Evolutionary conservation across 108 stramenopile genomes (phyloP), one percentile per base, ranked within the genome.

Genomic region (Fistulifera solaris): DNA sequence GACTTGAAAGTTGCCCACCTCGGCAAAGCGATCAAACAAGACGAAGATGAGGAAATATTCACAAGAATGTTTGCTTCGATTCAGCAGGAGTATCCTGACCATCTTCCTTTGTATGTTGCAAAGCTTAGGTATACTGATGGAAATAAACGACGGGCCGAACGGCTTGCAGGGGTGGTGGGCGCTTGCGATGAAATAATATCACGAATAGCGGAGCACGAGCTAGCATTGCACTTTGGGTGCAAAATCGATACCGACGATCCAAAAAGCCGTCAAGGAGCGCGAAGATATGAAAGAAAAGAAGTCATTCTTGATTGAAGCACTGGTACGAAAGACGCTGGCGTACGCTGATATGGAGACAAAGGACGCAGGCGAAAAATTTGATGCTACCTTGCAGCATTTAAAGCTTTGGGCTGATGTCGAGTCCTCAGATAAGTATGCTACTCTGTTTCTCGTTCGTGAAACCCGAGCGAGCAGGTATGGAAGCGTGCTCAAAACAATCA

Each of bases 211-310:
- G 70, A 67, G 26, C 62, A 68, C 19, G 61, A 67, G 21, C 38
- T 78, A 17, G 77, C 70, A 13, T 35, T 62, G 23, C 72, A 71
- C 40, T 76, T 67, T 63, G 74, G 74, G 2, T 59, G 38, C 27
- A 65, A 62, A 24, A 15, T 28, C 14, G 74, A 76, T 47, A 63
- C 62, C 17, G 64, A 65, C 11, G 71, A 75, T 39, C 38, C 55
- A 61, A 19, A 27, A 31, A 18, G 23, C 26, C 40, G 58, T 51
- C 10, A 47, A 74, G 57, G 44, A 65, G 28, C 53, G 59, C 28
- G 74, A 78, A 38, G 77, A 78, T 38, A 64, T 71, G 67, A 66
- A 74, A 23, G 62, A 66, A 55, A 67, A 61, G 53, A 78, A 74
- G 48, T 23, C 12, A 8, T 24, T 50, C 19, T 48, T 78, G 39